phyloP scores from a whole-genome alignment of 176 grass and related monocot species.

The Hordeum marinum region DNA sequence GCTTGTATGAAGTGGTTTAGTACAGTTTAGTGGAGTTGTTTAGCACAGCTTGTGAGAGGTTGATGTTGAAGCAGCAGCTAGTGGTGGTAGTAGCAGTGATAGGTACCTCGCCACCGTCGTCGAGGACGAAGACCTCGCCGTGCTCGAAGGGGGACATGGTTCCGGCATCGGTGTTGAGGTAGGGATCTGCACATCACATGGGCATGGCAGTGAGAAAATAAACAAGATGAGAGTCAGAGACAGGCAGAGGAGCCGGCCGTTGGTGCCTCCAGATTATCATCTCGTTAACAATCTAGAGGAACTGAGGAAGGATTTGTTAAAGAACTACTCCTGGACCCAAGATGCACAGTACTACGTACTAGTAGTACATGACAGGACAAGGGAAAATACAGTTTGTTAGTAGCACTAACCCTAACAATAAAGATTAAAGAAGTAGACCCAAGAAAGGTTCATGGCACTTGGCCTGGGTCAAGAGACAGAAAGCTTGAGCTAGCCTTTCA shows the following conservation, averaged over 20 bases:
- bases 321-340: background rate
- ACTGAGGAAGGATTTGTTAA: background rate
- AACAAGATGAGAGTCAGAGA: background rate
- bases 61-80: background rate
- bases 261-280: background rate
- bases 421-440: background rate
- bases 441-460: slow-evolving; percentile 36
- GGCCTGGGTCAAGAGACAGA: slow-evolving; percentile 21
- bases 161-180: slow-evolving; percentile 96
- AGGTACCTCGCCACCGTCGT: slow-evolving; percentile 95
- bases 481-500: background rate
- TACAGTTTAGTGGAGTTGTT: background rate
- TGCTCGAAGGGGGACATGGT: slow-evolving; percentile 99
- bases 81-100: background rate
- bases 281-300: background rate
- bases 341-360: background rate
- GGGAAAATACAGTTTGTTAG: slow-evolving; percentile 1
- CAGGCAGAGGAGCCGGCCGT: background rate
- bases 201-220: background rate
- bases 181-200: slow-evolving; percentile 74
- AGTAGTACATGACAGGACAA: slow-evolving; percentile 10
- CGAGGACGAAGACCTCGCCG: slow-evolving; percentile 93
- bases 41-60: background rate
- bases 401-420: too few species aligned
- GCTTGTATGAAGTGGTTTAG: background rate